A percentile compares a stretch with the other conserved stretches of the same genome.
Evolutionary conservation across 1,284 basidiomycete genomes (phyloP).

Genomic region (Cutaneotrichosporon spelunceum): DNA sequence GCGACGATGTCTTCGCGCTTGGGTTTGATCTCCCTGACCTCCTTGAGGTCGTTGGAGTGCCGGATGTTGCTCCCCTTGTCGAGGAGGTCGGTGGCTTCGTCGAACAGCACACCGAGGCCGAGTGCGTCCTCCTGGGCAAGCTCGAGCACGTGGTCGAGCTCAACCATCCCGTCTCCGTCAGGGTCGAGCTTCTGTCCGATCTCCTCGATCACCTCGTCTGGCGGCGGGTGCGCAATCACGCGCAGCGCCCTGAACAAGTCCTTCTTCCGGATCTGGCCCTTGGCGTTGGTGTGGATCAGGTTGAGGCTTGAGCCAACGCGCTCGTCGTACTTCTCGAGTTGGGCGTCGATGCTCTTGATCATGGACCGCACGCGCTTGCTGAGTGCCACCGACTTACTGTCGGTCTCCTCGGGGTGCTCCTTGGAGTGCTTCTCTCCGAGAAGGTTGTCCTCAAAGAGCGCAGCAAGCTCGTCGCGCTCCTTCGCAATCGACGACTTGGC

Average conservation of each 20-base stretch:
- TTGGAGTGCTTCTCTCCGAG: conserved; percentile 69
- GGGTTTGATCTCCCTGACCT: conserved; percentile 44
- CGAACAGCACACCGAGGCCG: conserved; percentile 47
- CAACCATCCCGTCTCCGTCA: conserved; percentile 90
- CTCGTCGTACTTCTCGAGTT: conserved; percentile 86
- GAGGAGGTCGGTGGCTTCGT: conserved; percentile 44
- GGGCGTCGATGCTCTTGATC: conserved; percentile 92
- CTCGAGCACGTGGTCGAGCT: conserved; percentile 52
- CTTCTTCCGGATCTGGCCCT: conserved; percentile 85
- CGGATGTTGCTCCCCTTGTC: conserved; percentile 49
- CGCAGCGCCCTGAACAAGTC: conserved; percentile 87
- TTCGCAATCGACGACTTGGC: conserved; percentile 96
- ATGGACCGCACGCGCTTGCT: conserved; percentile 92
- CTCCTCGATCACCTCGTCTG: conserved; percentile 82
- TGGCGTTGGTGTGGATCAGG: conserved; percentile 86
- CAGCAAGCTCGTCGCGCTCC: conserved; percentile 85
- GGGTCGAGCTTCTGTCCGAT: conserved; percentile 93
- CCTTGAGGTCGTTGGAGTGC: conserved; percentile 44
- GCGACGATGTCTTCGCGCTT: conserved; percentile 51
- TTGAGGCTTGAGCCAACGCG: conserved; percentile 88
- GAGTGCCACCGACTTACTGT: conserved; percentile 56
- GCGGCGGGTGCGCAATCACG: conserved; percentile 90
- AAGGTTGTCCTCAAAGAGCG: conserved; percentile 87
- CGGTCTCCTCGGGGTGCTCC: conserved; percentile 47
- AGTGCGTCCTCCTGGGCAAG: conserved; percentile 52